Evolutionary conservation across 352 stramenopile genomes (phyloP).

Genomic region (Phytopythium aichiense): DNA sequence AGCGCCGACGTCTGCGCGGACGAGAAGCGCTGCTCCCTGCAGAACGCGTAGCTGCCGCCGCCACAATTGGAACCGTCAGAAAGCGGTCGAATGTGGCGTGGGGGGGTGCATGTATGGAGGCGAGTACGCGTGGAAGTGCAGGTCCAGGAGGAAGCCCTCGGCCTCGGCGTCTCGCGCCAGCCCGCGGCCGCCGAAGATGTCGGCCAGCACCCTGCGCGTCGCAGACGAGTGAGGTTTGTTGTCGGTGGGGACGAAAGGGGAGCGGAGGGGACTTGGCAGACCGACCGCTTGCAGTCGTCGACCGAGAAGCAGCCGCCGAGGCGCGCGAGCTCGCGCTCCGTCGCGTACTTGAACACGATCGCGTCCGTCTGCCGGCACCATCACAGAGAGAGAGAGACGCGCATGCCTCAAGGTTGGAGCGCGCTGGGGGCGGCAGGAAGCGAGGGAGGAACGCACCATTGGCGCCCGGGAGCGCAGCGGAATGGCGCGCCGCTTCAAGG

Average conservation of each 20-base stretch:
- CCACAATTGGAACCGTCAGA: background rate
- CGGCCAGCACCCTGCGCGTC: slow-evolving; percentile 28
- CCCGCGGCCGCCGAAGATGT: slow-evolving; percentile 39
- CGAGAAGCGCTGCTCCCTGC: slow-evolving; percentile 52
- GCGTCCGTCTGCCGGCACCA: slow-evolving; percentile 34
- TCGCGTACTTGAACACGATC: slow-evolving; percentile 58
- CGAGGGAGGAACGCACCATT: background rate
- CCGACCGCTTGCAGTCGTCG: slow-evolving; percentile 57
- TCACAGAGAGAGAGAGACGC: background rate
- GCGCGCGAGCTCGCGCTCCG: slow-evolving; percentile 28
- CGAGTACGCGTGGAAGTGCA: slow-evolving; percentile 68
- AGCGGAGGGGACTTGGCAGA: background rate
- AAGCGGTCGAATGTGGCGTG: background rate
- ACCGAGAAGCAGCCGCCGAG: slow-evolving; percentile 37
- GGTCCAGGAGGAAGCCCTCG: slow-evolving; percentile 43
- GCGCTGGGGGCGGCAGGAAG: background rate
- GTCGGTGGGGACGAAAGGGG: background rate
- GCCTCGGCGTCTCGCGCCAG: slow-evolving; percentile 26
- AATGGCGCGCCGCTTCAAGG: slow-evolving; percentile 1
- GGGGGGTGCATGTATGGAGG: slow-evolving; percentile 33
- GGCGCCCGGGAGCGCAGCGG: background rate
- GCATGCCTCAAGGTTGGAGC: background rate
- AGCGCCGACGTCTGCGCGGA: slow-evolving; percentile 58
- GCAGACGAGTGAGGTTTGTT: background rate
- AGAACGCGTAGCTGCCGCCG: slow-evolving; percentile 42